These are phyloP conservation scores for Cryoendolithus antarcticus DNA, from an alignment of 2,329 filamentous ascomycete genomes.

Conservation along the genomic window DNA sequence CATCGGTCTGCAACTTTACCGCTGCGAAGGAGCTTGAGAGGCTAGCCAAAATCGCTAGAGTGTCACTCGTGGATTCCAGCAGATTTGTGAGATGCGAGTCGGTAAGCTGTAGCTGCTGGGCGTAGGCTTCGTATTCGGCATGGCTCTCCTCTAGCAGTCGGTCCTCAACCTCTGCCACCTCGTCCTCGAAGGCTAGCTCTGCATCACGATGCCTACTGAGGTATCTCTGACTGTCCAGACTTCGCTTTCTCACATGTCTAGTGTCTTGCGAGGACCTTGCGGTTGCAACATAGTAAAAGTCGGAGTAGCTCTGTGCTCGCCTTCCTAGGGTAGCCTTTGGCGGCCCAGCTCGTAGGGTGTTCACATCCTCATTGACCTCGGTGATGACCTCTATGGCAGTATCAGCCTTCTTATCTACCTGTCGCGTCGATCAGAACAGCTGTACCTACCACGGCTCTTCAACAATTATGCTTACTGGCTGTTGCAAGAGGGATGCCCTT, in stretches of 20 bases:
- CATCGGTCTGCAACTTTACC: constrained; percentile 82
- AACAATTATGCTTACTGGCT: constrained; percentile 35
- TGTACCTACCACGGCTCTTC: constrained; percentile 19
- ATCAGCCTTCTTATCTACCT: constrained; percentile 46
- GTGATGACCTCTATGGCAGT: constrained; percentile 44
- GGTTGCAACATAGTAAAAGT: constrained; percentile 56
- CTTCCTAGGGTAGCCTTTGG: constrained; percentile 53
- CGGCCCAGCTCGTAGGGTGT: constrained; percentile 40
- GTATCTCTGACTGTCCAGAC: constrained; percentile 14
- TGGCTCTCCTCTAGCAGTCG: constrained; percentile 71
- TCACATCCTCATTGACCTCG: constrained; percentile 45
- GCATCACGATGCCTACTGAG: constrained; percentile 27
- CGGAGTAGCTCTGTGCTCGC: constrained; percentile 65
- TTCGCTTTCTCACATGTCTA: constrained; percentile 22
- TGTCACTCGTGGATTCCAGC: constrained; percentile 61
- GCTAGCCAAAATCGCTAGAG: constrained; percentile 62
- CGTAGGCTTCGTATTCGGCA: constrained; percentile 74
- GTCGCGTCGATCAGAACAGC: constrained; percentile 29
- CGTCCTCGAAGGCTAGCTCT: constrained; percentile 46
- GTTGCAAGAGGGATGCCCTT: constrained; percentile 53
- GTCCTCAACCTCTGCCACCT: constrained; percentile 49
- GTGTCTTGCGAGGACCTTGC: constrained; percentile 45
- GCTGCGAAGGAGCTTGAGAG: constrained; percentile 77
- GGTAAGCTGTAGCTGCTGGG: constrained; percentile 68
- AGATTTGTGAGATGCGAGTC: constrained; percentile 72